These are phyloP conservation scores for Meyerozyma athensensis DNA, from an alignment of 1,139 yeast species.

Conservation along the genomic window DNA sequence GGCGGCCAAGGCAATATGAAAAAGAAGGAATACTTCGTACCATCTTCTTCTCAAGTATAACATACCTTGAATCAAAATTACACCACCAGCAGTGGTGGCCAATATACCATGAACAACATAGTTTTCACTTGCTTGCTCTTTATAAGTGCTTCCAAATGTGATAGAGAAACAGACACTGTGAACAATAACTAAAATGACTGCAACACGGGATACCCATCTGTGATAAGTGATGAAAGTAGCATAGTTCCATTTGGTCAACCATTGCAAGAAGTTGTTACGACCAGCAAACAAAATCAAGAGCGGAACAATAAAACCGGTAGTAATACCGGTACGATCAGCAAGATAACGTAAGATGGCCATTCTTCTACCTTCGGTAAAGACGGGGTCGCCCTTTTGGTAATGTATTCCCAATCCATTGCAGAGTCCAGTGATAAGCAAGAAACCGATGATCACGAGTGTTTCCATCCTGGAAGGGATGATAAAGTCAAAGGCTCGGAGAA, in stretches of 20 bases:
- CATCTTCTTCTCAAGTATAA: slow-evolving; percentile 34
- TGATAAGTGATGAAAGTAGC: slow-evolving; percentile 34
- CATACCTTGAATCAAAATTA: slow-evolving; percentile 29
- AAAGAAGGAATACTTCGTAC: slow-evolving; percentile 39
- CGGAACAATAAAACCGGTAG: slow-evolving; percentile 23
- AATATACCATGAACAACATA: slow-evolving; percentile 29
- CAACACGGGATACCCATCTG: slow-evolving; percentile 34
- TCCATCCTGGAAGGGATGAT: slow-evolving; percentile 29
- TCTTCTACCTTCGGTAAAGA: slow-evolving; percentile 12
- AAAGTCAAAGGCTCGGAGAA: slow-evolving; percentile 18
- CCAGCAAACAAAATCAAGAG: slow-evolving; percentile 39
- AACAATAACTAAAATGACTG: slow-evolving; percentile 22
- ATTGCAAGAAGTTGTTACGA: slow-evolving; percentile 38
- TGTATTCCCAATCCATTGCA: slow-evolving; percentile 13
- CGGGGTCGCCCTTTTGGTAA: slow-evolving; percentile 21
- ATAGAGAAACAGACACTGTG: slow-evolving; percentile 38
- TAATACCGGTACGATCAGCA: slow-evolving; percentile 14
- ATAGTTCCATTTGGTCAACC: slow-evolving; percentile 37
- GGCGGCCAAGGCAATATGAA: slow-evolving; percentile 39
- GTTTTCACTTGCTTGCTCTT: slow-evolving; percentile 13
- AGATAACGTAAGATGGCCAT: slow-evolving; percentile 24
- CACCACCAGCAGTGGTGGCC: slow-evolving; percentile 28
- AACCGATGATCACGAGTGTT: slow-evolving; percentile 18
- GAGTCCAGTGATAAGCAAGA: slow-evolving; percentile 8
- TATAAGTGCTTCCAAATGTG: slow-evolving; percentile 12